These are phyloP conservation scores for Eutrema yunnanense DNA, from an alignment of 345 rosid species.

Conservation along the genomic window DNA sequence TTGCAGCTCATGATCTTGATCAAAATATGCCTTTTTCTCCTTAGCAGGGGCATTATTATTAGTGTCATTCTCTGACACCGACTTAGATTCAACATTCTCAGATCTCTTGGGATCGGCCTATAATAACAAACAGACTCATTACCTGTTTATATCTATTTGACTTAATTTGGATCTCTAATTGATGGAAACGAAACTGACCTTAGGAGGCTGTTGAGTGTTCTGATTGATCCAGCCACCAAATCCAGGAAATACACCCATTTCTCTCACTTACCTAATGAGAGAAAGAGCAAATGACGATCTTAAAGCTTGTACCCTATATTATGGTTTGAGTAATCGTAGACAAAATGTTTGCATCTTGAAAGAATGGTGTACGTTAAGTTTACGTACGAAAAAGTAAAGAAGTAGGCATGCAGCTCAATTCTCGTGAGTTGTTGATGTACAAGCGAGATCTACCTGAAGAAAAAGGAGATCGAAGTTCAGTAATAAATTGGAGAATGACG, in stretches of 20 bases:
- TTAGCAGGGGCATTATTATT: background rate
- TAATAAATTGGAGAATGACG: background rate
- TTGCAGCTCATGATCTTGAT: slow-evolving; percentile 28
- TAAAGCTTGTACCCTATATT: background rate
- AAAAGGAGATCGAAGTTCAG: background rate
- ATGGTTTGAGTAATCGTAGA: background rate
- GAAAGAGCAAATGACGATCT: background rate
- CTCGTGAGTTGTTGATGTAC: background rate
- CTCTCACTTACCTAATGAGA: background rate
- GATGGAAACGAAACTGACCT: slow-evolving; percentile 8
- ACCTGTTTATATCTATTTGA: background rate
- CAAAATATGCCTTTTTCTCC: background rate
- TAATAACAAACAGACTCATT: no score
- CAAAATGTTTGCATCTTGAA: background rate
- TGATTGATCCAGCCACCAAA: background rate
- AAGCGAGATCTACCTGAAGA: background rate
- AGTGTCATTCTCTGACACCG: background rate
- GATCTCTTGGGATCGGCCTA: background rate
- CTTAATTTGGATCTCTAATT: background rate
- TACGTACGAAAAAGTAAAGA: background rate
- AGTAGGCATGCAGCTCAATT: background rate
- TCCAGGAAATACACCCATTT: background rate
- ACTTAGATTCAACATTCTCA: slow-evolving; percentile 7
- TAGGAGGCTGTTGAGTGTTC: background rate
- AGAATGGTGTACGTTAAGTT: slow-evolving; percentile 3